Percentiles rank a stretch among this genome's conserved stretches.
Conservation (phyloP, 2,329 filamentous ascomycete genomes). For the Diaporthe nobilis region DNA sequence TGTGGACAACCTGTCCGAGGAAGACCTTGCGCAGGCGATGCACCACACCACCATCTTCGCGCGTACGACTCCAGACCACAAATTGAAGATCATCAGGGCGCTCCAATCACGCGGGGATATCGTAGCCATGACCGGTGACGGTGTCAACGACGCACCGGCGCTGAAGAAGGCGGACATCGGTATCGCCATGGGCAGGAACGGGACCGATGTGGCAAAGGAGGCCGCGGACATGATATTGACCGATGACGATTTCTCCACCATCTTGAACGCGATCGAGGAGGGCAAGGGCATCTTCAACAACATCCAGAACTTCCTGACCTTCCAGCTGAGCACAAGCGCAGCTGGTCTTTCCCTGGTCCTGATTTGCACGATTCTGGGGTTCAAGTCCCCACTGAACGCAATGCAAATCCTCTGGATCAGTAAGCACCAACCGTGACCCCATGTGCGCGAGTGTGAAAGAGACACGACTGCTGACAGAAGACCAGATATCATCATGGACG, state of each 20-base stretch:
- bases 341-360: constrained; percentile 93
- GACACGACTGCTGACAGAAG: constrained; percentile 27
- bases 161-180: constrained; percentile 98
- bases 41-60: constrained; percentile 94
- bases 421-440: constrained; percentile 61
- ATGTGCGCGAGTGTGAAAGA: background rate
- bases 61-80: constrained; percentile 96
- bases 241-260: constrained; percentile 91
- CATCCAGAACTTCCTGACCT: constrained; percentile 99
- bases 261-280: constrained; percentile 95
- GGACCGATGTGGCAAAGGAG: constrained; percentile 97
- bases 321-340: constrained; percentile 97
- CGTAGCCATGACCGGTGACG: constrained; percentile 98
- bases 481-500: constrained; percentile 98
- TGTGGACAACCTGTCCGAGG: constrained; percentile 91
- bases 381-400: constrained; percentile 95
- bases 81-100: constrained; percentile 95
- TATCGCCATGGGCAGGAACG: constrained; percentile 94
- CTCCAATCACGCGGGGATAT: constrained; percentile 95
- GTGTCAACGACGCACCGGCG: constrained; percentile 97
- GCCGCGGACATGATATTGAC: constrained; percentile 94
- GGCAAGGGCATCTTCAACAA: constrained; percentile 99
- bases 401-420: constrained; percentile 99
- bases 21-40: constrained; percentile 87
- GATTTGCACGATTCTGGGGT: constrained; percentile 91